phyloP scores from a whole-genome alignment of 1,284 basidiomycete genomes.

The Trichosporon sp. region DNA sequence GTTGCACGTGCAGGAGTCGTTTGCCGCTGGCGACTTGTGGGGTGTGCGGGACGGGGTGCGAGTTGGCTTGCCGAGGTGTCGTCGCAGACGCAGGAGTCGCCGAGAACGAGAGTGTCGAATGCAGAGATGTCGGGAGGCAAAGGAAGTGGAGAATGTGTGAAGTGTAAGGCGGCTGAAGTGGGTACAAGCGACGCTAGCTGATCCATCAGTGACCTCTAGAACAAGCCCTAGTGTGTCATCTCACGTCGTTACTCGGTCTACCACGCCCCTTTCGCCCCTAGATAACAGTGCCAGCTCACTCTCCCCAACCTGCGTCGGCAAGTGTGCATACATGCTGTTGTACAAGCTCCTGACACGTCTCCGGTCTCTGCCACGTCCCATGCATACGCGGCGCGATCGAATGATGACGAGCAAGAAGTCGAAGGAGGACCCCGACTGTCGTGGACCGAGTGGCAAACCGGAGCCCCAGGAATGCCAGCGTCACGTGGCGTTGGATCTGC shows the following conservation, averaged over 20 bases:
- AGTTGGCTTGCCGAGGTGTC: not conserved
- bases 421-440: not conserved
- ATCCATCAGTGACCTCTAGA: not conserved
- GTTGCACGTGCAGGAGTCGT: conserved; percentile 1
- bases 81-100: not conserved
- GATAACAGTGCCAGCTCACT: not conserved
- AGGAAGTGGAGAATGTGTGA: not conserved
- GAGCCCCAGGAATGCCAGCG: not conserved
- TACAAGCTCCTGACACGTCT: not conserved
- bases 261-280: not conserved
- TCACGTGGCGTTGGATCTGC: not conserved
- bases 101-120: not conserved
- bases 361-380: not conserved
- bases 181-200: not conserved
- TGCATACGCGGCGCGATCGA: not conserved
- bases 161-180: not conserved
- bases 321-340: not conserved
- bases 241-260: not conserved
- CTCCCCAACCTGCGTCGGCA: not conserved
- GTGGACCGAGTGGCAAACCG: not conserved
- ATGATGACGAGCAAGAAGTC: not conserved
- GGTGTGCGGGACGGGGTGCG: not conserved
- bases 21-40: not conserved
- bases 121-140: not conserved
- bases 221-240: not conserved